Percentiles rank a stretch among this genome's conserved stretches.
phyloP scores from a whole-genome alignment of 345 rosid genomes.

The Camelina laxa region DNA sequence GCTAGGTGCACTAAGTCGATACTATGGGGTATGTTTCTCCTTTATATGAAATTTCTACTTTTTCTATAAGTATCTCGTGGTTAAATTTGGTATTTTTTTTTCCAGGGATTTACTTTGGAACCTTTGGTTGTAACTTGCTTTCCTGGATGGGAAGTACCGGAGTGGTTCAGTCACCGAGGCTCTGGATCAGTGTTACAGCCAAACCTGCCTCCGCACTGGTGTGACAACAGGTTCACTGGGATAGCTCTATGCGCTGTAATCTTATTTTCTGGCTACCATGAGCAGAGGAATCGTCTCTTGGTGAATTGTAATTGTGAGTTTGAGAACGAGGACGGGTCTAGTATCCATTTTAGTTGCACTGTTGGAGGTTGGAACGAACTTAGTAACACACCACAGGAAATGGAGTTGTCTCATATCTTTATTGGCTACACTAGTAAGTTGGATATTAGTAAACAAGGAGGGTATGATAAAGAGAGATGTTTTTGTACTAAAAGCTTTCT shows the following conservation, averaged over 20 bases:
- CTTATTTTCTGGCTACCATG: not conserved
- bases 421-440: slow-evolving; percentile 11
- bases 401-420: slow-evolving; percentile 25
- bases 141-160: slow-evolving; percentile 20
- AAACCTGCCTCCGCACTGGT: slow-evolving; percentile 3
- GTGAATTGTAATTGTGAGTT: not conserved
- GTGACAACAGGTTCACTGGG: not conserved
- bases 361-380: slow-evolving; percentile 16
- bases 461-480: not conserved
- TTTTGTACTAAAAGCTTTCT: not conserved
- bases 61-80: not conserved
- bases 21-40: slow-evolving; percentile 10
- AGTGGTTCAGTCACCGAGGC: slow-evolving; percentile 10
- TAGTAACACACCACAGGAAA: too few species aligned
- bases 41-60: too few species aligned
- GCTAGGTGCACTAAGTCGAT: not conserved
- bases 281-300: not conserved
- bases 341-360: not conserved
- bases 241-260: slow-evolving; percentile 24
- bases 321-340: not conserved
- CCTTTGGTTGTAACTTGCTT: slow-evolving; percentile 3
- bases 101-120: not conserved
- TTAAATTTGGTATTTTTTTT: not conserved
- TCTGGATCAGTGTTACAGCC: not conserved
- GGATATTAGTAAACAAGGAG: not conserved